Evolutionary conservation across 345 rosid genomes (phyloP), one percentile per base, ranked within the genome.

Genomic region (Salix suchowensis): DNA sequence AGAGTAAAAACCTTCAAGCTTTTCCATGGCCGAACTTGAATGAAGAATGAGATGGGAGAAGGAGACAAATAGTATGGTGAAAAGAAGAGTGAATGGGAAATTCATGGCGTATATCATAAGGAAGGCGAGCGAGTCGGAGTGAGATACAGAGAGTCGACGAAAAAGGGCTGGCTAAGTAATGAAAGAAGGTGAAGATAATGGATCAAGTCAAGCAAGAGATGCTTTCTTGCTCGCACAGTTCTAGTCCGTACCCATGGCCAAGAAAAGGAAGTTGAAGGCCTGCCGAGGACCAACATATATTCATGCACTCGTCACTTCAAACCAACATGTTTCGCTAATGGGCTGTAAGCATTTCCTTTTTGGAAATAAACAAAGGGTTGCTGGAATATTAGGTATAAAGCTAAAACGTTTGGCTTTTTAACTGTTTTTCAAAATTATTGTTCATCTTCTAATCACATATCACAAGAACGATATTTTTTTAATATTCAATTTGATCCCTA

Each of bases 101-200:
- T 39, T 67, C 70, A 67, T 67, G 46, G 70, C 48, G 48, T 67
- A 19, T 67, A 19, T 67, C 70, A 67, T 67, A 24, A 67, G 70
- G 70, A 36, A 66, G 42, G 39, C 36, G 46, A 21, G 11, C 1
- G 58, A 19, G 3, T 54, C 60, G 2, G 2, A 0, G 60, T 7
- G 23, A 54, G 23, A 34, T 5, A 34, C 37, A 34, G 37, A 34
- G 37, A 16, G 6, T 7, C 19, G 58, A 50, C 1, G n/a, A 40
- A 40, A 58, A 58, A 58, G 5, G 26, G 1, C 4, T 58, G 62
- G 28, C 6, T 58, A 6, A 9, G 23, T 24, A 23, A n/a, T 21
- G 26, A 10, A n/a, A 55, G 14, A 55, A n/a, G 62, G n/a, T 10
- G 3, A n/a, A n/a, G 62, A 55, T 10, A 8, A 23, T 9, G 62